phyloP scores from a whole-genome alignment of 1,139 yeast genomes.

The Sugiyamaella sp. region DNA sequence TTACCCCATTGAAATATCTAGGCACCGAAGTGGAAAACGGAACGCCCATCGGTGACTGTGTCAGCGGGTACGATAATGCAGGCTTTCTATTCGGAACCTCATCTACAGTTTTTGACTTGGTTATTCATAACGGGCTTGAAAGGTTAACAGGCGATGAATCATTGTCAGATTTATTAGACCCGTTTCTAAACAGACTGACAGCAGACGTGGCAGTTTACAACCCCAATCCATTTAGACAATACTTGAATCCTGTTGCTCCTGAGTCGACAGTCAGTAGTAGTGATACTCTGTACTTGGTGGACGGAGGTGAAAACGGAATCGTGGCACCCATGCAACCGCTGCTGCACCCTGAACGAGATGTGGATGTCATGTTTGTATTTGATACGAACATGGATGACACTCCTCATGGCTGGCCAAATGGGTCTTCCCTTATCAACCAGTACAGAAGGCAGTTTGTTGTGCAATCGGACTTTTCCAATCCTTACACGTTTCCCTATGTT shows the following conservation, averaged over 20 bases:
- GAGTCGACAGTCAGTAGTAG: slow-evolving; percentile 35
- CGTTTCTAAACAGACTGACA: background rate
- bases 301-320: slow-evolving; percentile 86
- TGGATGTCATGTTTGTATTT: slow-evolving; percentile 79
- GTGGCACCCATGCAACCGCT: slow-evolving; percentile 80
- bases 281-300: slow-evolving; percentile 63
- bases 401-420: slow-evolving; percentile 62
- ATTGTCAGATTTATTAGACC: slow-evolving; percentile 32
- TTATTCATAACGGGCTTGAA: slow-evolving; percentile 59
- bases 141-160: slow-evolving; percentile 52
- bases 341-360: slow-evolving; percentile 66
- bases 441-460: slow-evolving; percentile 52
- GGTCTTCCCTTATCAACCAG: slow-evolving; percentile 60
- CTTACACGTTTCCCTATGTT: slow-evolving; percentile 69
- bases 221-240: slow-evolving; percentile 68
- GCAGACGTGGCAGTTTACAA: slow-evolving; percentile 35
- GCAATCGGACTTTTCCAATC: slow-evolving; percentile 43
- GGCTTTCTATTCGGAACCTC: slow-evolving; percentile 80
- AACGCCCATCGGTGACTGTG: slow-evolving; percentile 47
- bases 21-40: slow-evolving; percentile 73
- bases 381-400: slow-evolving; percentile 92
- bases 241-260: slow-evolving; percentile 74
- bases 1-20: slow-evolving; percentile 68
- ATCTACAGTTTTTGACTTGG: slow-evolving; percentile 74
- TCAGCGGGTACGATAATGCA: slow-evolving; percentile 73